These are phyloP conservation scores for Aspergillus viridinutans DNA, from an alignment of 2,329 filamentous ascomycete species.

Conservation along the genomic window DNA sequence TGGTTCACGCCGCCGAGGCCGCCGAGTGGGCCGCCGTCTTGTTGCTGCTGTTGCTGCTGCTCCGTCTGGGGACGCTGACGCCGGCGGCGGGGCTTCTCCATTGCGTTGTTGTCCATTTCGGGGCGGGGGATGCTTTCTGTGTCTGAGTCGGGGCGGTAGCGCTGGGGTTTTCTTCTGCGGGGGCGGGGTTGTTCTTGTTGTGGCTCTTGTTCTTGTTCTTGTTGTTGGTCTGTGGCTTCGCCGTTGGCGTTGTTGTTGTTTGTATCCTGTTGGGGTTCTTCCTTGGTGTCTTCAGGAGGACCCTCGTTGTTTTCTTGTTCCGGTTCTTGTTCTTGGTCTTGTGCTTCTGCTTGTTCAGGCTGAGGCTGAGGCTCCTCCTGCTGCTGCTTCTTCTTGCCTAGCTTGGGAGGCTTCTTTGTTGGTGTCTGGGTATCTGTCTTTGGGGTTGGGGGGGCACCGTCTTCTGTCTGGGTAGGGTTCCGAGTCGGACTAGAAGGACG, in stretches of 20 bases:
- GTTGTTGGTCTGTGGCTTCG: too few species aligned
- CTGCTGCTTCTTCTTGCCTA: constrained; percentile 36
- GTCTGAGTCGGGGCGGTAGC: too few species aligned
- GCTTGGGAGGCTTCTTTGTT: constrained; percentile 27
- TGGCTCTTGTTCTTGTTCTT: constrained; percentile 4
- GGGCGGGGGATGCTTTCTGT: constrained; percentile 8
- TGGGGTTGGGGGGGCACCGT: neutral
- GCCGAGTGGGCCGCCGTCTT: constrained; percentile 38
- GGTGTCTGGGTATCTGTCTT: constrained; percentile 4
- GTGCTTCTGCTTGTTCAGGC: constrained; percentile 35
- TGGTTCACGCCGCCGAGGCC: constrained; percentile 56
- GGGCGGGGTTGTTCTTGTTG: constrained; percentile 30
- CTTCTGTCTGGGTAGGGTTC: constrained; percentile 3
- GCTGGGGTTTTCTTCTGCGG: neutral
- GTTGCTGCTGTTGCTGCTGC: constrained; percentile 35
- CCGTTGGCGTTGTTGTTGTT: too few species aligned
- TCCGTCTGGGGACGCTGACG: constrained; percentile 49
- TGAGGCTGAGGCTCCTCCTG: constrained; percentile 26
- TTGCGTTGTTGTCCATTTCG: constrained; percentile 9
- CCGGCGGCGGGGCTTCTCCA: constrained; percentile 49
- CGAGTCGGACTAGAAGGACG: constrained; percentile 11
- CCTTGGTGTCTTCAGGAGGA: constrained; percentile 2
- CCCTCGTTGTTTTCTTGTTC: constrained; percentile 27
- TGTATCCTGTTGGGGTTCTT: constrained; percentile 11
- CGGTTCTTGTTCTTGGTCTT: constrained; percentile 41